phyloP scores from a whole-genome alignment of 768 basidiomycete genomes.

The Pisolithus tinctorius region DNA sequence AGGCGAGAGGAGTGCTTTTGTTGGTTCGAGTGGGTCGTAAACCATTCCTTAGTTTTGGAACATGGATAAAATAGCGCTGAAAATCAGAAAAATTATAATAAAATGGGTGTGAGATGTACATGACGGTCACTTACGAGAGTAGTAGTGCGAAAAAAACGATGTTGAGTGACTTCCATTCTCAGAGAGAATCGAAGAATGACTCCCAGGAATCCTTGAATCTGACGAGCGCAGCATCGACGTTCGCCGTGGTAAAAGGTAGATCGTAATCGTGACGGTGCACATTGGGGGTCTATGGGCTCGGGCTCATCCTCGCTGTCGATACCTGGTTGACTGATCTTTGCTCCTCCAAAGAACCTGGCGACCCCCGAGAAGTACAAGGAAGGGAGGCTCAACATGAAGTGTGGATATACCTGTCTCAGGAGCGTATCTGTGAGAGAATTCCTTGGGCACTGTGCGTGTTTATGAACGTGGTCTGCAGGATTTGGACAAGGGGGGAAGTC shows the following conservation, averaged over 20 bases:
- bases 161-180: too few species aligned
- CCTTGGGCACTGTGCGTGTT: slow-evolving; percentile 13
- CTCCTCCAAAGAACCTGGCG: slow-evolving; percentile 67
- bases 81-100: background rate
- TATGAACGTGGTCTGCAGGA: slow-evolving; percentile 8
- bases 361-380: slow-evolving; percentile 77
- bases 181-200: slow-evolving; percentile 19
- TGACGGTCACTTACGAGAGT: slow-evolving; percentile 33
- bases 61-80: slow-evolving; percentile 61
- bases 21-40: slow-evolving; percentile 55
- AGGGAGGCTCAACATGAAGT: slow-evolving; percentile 62
- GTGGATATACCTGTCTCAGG: slow-evolving; percentile 38
- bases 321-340: slow-evolving; percentile 70
- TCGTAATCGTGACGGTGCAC: slow-evolving; percentile 3
- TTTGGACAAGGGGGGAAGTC: slow-evolving; percentile 8
- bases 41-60: slow-evolving; percentile 51
- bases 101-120: background rate
- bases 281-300: slow-evolving; percentile 3
- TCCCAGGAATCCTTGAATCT: slow-evolving; percentile 69
- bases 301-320: slow-evolving; percentile 34
- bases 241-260: background rate
- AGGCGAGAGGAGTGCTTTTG: slow-evolving; percentile 58
- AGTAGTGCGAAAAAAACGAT: slow-evolving; percentile 30
- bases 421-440: slow-evolving; percentile 30
- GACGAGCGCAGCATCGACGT: slow-evolving; percentile 56